Evolutionary conservation across 2,329 filamentous ascomycete species (phyloP), one percentile per base, ranked within the genome.

Genomic region (Colletotrichum spaethianum): DNA sequence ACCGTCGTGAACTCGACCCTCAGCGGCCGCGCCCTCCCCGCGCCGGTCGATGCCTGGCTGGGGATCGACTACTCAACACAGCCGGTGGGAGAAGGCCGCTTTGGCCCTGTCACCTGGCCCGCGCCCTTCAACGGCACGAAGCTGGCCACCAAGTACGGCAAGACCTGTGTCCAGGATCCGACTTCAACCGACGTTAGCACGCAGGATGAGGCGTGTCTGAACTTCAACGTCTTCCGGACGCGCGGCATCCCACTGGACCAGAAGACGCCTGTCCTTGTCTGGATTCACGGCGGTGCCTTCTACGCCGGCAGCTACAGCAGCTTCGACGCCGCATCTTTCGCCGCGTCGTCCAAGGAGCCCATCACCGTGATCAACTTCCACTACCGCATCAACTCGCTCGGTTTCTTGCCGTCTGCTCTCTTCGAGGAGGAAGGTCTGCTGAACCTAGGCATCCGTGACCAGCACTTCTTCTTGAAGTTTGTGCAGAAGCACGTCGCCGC

Each of bases 321-420:
- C 63, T 80, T 83, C n/a, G 82, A 83, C 12, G 82, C 75, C 1
- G 79, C 81, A 12, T 73, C 80, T 42, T 82, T 81, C 38, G 78
- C 75, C 0, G 78, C 79, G 0, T 78, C 77, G 1, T 81, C 80
- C 0, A 70, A 73, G 7, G 82, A 91, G 77, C 88, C 89, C 0
- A 85, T 93, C 64, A 82, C 93, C 50, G 90, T 89, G 59, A 90
- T 93, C 0, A 85, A 87, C 0, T 87, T 92, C 73, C 92, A 92
- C 77, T 93, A 93, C 80, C 88, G 90, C 1, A 81, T 91, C 3
- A 88, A 86, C 28, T 89, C 87, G 0, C 92, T 92, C 75, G 91
- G 90, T 0, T 92, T 91, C 78, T 74, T 92, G 73, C 83, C 86
- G 0, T 89, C 89, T 0, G 84, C 84, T 42, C 88, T 91, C 75